Evolutionary conservation across 768 basidiomycete genomes (phyloP).

Genomic region (Cyclocybe cylindracea): DNA sequence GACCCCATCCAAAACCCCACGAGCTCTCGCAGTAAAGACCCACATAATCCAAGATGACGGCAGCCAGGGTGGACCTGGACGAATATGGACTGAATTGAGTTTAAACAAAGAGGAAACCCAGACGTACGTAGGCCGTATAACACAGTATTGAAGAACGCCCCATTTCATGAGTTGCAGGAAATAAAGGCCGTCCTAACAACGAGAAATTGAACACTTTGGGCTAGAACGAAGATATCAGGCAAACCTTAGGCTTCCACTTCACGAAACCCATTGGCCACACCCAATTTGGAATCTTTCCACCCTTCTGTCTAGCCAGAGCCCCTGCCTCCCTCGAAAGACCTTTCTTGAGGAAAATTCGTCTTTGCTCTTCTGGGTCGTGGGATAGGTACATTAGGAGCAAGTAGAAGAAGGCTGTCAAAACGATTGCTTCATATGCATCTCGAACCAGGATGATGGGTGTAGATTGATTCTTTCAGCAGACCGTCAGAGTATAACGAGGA

Average conservation of each 20-base stretch:
- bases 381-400: constrained; percentile 73
- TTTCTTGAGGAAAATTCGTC: constrained; percentile 54
- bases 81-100: constrained; percentile 14
- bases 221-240: constrained; percentile 8
- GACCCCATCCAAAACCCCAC: constrained; percentile 68
- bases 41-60: constrained; percentile 60
- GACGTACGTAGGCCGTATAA: constrained; percentile 57
- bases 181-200: constrained; percentile 57
- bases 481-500: constrained; percentile 1
- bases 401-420: constrained; percentile 79
- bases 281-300: constrained; percentile 57
- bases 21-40: constrained; percentile 76
- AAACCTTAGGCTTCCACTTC: constrained; percentile 61
- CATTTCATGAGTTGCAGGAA: constrained; percentile 78
- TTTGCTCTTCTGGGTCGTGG: constrained; percentile 60
- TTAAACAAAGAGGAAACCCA: neutral
- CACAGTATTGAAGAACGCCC: constrained; percentile 74
- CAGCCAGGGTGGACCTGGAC: constrained; percentile 53
- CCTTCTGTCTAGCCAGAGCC: constrained; percentile 38
- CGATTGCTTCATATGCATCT: constrained; percentile 76
- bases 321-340: constrained; percentile 64
- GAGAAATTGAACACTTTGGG: constrained; percentile 4
- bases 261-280: constrained; percentile 68
- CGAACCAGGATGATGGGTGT: constrained; percentile 69
- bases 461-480: constrained; percentile 53